These are phyloP conservation scores for Gilbertella persicaria DNA, from an alignment of 371 early-diverging fungal genomes.

Conservation along the genomic window DNA sequence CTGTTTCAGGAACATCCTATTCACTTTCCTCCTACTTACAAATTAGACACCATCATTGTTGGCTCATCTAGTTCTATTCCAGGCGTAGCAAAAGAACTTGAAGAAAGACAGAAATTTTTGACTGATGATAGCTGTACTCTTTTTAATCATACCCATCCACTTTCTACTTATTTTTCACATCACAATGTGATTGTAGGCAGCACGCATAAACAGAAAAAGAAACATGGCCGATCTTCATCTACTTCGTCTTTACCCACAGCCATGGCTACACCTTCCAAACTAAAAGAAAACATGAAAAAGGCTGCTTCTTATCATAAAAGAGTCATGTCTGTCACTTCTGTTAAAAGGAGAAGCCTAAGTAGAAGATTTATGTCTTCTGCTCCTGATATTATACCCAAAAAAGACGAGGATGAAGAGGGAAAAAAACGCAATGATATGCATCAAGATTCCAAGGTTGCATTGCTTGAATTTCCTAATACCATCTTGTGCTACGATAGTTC, in stretches of 20 bases:
- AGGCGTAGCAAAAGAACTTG: background rate
- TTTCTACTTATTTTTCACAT: background rate
- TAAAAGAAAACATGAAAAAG: constrained; percentile 1
- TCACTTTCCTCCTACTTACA: constrained; percentile 85
- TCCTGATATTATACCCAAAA: background rate
- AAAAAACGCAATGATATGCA: background rate
- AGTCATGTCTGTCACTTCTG: constrained; percentile 1
- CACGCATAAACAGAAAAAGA: background rate
- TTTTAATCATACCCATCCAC: background rate
- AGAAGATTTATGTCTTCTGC: background rate
- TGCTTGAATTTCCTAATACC: background rate
- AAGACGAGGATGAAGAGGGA: constrained; percentile 5
- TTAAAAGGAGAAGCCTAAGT: constrained; percentile 5
- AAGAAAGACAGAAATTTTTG: background rate
- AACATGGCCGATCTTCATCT: constrained; percentile 8
- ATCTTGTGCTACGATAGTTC: constrained; percentile 68
- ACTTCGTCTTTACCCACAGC: constrained; percentile 7
- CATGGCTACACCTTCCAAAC: background rate
- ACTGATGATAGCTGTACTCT: background rate
- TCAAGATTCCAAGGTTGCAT: constrained; percentile 1
- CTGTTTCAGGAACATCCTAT: constrained; percentile 82
- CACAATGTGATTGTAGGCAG: constrained; percentile 1
- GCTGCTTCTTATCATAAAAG: background rate
- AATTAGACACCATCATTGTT: constrained; percentile 60
- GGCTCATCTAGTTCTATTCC: constrained; percentile 4